Conservation (phyloP, 192 early-diverging fungal species). For the Dispira simplex region DNA sequence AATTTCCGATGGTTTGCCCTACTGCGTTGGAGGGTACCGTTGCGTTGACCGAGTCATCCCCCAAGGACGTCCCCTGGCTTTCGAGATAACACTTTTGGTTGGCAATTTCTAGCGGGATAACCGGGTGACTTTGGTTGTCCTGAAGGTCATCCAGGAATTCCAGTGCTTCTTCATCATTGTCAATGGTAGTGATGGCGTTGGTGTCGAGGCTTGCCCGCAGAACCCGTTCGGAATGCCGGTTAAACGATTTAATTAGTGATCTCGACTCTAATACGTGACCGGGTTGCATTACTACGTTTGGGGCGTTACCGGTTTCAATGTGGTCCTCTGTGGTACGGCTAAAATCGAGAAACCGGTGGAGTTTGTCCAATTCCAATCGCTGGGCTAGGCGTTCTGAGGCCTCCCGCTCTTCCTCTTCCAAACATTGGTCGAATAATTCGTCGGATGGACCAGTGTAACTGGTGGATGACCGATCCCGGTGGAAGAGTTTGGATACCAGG, state of each 20-base stretch:
- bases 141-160: conserved; percentile 58
- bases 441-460: conserved; percentile 32
- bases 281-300: conserved; percentile 71
- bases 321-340: conserved; percentile 69
- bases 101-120: conserved; percentile 49
- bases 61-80: conserved; percentile 27
- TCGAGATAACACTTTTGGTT: conserved; percentile 65
- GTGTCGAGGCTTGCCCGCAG: conserved; percentile 26
- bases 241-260: conserved; percentile 73
- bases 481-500: conserved; percentile 69
- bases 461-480: conserved; percentile 48
- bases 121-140: conserved; percentile 25
- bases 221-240: conserved; percentile 74
- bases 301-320: conserved; percentile 54
- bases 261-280: conserved; percentile 40
- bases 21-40: conserved; percentile 18
- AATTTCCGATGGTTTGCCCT: conserved; percentile 13
- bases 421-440: conserved; percentile 65
- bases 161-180: conserved; percentile 34
- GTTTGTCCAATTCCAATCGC: conserved; percentile 32
- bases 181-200: conserved; percentile 17
- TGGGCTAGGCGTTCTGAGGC: conserved; percentile 22
- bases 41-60: not conserved
- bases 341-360: conserved; percentile 62
- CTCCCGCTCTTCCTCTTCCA: conserved; percentile 58